Evolutionary conservation across 1,284 basidiomycete species (phyloP), one percentile per base, ranked within the genome.

Genomic region (Paramarasmius palmivorus): DNA sequence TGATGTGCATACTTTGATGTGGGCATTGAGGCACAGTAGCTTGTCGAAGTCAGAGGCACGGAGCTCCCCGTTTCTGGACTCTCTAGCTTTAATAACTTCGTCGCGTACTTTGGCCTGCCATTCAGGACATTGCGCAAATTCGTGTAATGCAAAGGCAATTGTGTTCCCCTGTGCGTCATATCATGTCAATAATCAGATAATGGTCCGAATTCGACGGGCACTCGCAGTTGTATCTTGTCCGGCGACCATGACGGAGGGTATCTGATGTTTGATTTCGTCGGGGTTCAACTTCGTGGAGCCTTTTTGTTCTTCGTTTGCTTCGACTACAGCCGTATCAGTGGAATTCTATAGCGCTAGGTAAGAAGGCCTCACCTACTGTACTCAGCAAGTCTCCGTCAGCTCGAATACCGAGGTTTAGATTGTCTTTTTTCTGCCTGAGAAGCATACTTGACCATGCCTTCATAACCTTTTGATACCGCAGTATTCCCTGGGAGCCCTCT

Each of bases 191-290:
- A 22, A 10, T 17, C 36, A 4, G 14, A 4, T 4, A 17, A 14
- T 17, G 9, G 19, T 17, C 17, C 12, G 12, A 40, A 17, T 25
- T 14, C 22, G 35, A 20, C 17, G 37, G 32, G n/a, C 3, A 20
- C 57, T 37, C 34, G 57, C 61, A n/a, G 54, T 57, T 4, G 61
- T 62, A 49, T 62, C 61, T 19, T 62, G 61, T 3, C 61, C 61
- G 14, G 46, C 61, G 7, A 61, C 32, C n/a, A 62, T 29, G 5
- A 53, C 19, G 17, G 29, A 22, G 17, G 40, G 40, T 40, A 44
- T 35, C 19, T 52, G 50, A 19, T 52, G 32, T 17, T 38, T 38
- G 10, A 49, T 36, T n/a, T 49, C 34, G 22, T 25, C 20, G 20
- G 19, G 20, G 1, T n/a, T 36, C 4, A 48, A 29, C 15, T 36